These are phyloP conservation scores for Globisporangium okanoganense DNA, from an alignment of 352 stramenopile species.

Conservation along the genomic window DNA sequence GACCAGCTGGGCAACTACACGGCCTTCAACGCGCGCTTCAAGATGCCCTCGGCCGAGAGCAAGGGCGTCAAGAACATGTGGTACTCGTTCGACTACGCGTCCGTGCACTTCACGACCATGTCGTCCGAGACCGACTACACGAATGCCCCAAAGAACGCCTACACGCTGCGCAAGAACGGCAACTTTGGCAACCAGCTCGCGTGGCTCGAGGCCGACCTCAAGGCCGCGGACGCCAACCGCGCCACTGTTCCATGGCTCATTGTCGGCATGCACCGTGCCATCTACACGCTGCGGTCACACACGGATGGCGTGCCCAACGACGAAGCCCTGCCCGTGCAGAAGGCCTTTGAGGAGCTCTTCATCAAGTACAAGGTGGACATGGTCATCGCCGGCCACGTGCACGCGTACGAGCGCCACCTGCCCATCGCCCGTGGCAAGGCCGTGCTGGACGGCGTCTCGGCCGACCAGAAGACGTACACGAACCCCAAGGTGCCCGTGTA, in stretches of 20 bases:
- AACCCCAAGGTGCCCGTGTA: constrained; percentile 64
- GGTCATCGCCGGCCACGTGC: constrained; percentile 78
- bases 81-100: constrained; percentile 85
- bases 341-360: constrained; percentile 78
- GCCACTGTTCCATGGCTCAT: constrained; percentile 49
- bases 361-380: constrained; percentile 85
- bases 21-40: constrained; percentile 82
- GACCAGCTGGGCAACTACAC: constrained; percentile 80
- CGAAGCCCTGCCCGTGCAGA: constrained; percentile 33
- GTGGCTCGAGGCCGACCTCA: constrained; percentile 49
- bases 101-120: constrained; percentile 80
- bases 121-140: constrained; percentile 73
- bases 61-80: constrained; percentile 74
- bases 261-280: constrained; percentile 46
- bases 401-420: constrained; percentile 80
- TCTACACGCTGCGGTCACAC: constrained; percentile 29
- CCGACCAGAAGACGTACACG: constrained; percentile 47
- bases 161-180: too few species aligned
- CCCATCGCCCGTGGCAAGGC: constrained; percentile 43
- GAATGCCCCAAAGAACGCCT: too few species aligned
- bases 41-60: constrained; percentile 77
- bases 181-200: constrained; percentile 45
- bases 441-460: constrained; percentile 43
- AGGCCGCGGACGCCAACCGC: constrained; percentile 41
- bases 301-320: constrained; percentile 15